Evolutionary conservation across 2,329 filamentous ascomycete genomes (phyloP), one percentile per base, ranked within the genome.

Genomic region (Botryosphaeria agaves): DNA sequence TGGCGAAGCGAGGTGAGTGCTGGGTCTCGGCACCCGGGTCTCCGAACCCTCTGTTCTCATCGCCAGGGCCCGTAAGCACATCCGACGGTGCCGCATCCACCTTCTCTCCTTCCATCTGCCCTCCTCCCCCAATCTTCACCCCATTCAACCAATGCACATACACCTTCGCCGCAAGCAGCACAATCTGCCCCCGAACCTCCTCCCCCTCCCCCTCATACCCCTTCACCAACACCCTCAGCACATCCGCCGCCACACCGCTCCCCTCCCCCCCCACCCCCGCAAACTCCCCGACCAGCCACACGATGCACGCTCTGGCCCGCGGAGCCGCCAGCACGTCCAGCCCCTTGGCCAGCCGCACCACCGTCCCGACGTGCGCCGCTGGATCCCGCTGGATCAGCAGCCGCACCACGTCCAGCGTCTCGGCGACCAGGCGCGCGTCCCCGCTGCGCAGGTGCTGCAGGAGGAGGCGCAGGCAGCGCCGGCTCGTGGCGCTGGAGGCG

Each of bases 211-310:
- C 72, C 1, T 74, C 63, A 46, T 95, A 98, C 12, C 76, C 77
- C 49, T 84, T 87, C 26, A 84, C 68, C 2, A 98, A 59, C 26
- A 95, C 87, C 5, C 89, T 73, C 19, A 95, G 59, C 5, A 95
- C 84, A 45, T 98, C 89, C 0, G 87, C 76, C 0, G 89, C 89
- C 36, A 98, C 87, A 44, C 91, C 92, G 48, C 89, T 76, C 35
- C 85, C 76, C 7, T 37, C 31, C 19, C 76, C 69, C 33, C 83
- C 72, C 3, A 78, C 54, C 0, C 83, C 82, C 0, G 87, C 73
- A 43, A 91, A 95, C 52, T 98, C 89, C 27, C 89, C 89, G 0
- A 95, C 85, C 1, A 98, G 70, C 89, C 89, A 98, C 42, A 98
- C 79, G 38, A 98, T 94, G 29, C 82, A 93, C 3, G 89, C 89